Conservation (phyloP, 768 basidiomycete genomes). For the Terana coerulea region DNA sequence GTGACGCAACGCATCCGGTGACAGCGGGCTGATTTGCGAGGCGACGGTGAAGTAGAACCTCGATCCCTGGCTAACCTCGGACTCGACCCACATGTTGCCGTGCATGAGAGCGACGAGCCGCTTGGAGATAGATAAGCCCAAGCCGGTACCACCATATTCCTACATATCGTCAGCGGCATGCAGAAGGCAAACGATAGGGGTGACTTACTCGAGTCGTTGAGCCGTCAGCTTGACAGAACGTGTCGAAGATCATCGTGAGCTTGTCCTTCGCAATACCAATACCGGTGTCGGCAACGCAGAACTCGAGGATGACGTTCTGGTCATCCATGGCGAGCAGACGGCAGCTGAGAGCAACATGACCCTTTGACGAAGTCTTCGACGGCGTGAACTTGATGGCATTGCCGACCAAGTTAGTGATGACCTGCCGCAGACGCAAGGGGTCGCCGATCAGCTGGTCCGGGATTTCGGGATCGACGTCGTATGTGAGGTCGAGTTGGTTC, state of each 20-base stretch:
- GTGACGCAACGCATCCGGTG: constrained; percentile 64
- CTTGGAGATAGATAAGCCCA: constrained; percentile 96
- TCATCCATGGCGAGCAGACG: constrained; percentile 76
- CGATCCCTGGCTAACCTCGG: constrained; percentile 87
- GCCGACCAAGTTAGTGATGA: constrained; percentile 92
- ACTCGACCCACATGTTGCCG: constrained; percentile 98
- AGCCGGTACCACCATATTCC: constrained; percentile 97
- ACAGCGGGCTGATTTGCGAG: constrained; percentile 73
- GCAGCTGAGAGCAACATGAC: constrained; percentile 88
- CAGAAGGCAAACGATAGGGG: neutral
- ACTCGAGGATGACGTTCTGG: constrained; percentile 85
- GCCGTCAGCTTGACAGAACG: constrained; percentile 98
- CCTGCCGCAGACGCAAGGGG: constrained; percentile 88
- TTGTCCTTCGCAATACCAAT: constrained; percentile 99
- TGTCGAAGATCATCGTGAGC: constrained; percentile 96
- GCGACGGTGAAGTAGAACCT: constrained; percentile 97
- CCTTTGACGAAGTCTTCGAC: constrained; percentile 69
- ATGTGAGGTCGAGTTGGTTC: constrained; percentile 93
- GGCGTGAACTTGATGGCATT: constrained; percentile 99
- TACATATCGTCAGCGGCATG: constrained; percentile 27
- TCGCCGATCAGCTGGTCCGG: constrained; percentile 98
- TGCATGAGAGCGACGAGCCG: constrained; percentile 96
- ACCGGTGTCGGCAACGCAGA: constrained; percentile 96
- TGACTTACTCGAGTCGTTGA: constrained; percentile 84
- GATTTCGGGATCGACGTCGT: constrained; percentile 93